Percentiles rank a stretch among this genome's conserved stretches.
Evolutionary conservation across 2,329 filamentous ascomycete species (phyloP).

Genomic region (Nectriaceae sp.): DNA sequence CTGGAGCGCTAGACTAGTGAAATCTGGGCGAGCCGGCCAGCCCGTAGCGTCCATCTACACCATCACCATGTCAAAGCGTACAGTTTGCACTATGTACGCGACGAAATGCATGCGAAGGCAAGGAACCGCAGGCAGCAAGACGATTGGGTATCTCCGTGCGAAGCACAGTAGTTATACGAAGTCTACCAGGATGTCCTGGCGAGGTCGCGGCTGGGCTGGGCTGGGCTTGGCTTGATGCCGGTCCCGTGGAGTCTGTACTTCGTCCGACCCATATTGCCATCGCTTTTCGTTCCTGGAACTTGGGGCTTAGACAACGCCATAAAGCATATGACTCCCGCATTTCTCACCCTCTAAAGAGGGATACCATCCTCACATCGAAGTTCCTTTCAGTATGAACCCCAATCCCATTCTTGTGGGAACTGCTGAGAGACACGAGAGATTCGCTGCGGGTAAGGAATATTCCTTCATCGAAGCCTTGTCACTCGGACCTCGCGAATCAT

Average conservation of each 20-base stretch:
- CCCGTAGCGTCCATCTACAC: slow-evolving; percentile 20
- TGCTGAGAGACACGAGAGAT: slow-evolving; percentile 18
- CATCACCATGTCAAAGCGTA: slow-evolving; percentile 16
- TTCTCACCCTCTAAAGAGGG: slow-evolving; percentile 17
- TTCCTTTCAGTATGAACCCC: slow-evolving; percentile 22
- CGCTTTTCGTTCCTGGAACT: neutral
- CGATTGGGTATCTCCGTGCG: no score
- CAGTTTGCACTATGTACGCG: no score
- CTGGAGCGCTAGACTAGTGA: slow-evolving; percentile 12
- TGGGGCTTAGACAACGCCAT: slow-evolving; percentile 22
- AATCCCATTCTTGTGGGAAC: slow-evolving; percentile 21
- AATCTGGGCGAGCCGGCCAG: slow-evolving; percentile 21
- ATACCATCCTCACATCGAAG: slow-evolving; percentile 7
- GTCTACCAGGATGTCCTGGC: no score
- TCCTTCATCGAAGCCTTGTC: slow-evolving; percentile 34
- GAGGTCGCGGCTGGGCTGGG: no score
- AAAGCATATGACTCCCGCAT: slow-evolving; percentile 26
- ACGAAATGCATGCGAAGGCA: no score
- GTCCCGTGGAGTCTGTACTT: no score
- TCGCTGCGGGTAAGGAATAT: slow-evolving; percentile 27
- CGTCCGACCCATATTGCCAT: slow-evolving; percentile 1
- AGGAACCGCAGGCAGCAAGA: no score
- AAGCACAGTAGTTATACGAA: no score
- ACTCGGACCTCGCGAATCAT: slow-evolving; percentile 27
- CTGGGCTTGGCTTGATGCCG: no score